Base-by-base conservation (phyloP, 306 rosid species). In the Corylus heterophylla region DNA sequence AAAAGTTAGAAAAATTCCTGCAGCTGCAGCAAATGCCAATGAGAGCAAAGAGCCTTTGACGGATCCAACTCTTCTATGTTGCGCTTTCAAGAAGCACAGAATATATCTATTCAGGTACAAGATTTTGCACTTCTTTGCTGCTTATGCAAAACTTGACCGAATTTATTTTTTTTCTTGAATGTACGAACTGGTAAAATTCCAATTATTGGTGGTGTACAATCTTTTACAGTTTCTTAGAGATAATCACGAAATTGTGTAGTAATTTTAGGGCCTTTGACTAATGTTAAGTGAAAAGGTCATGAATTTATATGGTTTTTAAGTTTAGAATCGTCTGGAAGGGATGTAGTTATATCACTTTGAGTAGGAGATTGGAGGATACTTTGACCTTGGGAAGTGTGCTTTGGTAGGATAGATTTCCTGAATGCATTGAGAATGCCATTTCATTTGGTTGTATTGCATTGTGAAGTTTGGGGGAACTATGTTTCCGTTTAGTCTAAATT, bases 71-170 rank as follows among this genome's bases (percentile, higher is more conserved):
- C 93, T 95, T 56, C 70, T 95, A 37, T 95, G 99, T 59, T 95
- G 99, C 83, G 98, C 99, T 80, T 95, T 95, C 91, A 95, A 95
- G 89, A 95, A 95, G 84, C 99, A 95, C 82, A 86, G 98, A 74
- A 95, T 95, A 80, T 95, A 91, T 86, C 84, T 95, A 73, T 95
- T 93, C 88, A 91, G 99, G 99, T 95, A 80, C 56, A n/a, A 12
- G 29, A 74, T 48, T 73, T 75, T 18, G 51, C 49, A 35, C 64
- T 54, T 49, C 61, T 63, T 66, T 17, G n/a, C 27, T 16, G 13
- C 45, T 73, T 47, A 64, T 75, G 44, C 59, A 56, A 73, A 37
- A 54, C 3, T 55, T 31, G 52, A 54, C 54, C 1, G 20, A 54
- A 13, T 35, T 16, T n/a, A 37, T 50, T 50, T 37, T 8, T 12